Evolutionary conservation across 805 yeast species (phyloP), one percentile per base, ranked within the genome.

Genomic region (Candida sphagnicola): DNA sequence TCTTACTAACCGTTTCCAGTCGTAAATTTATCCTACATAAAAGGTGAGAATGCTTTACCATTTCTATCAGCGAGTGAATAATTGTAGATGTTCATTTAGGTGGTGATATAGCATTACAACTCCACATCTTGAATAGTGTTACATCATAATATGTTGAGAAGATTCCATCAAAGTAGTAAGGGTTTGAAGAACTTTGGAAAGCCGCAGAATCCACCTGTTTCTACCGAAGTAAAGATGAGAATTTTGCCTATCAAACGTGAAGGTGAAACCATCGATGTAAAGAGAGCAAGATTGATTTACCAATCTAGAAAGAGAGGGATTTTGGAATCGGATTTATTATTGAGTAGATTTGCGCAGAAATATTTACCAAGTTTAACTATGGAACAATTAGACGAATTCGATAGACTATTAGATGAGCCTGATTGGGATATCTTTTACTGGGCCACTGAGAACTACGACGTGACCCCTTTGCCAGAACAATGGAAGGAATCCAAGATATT

Each of bases 351-450:
- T 61, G 95, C 98, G 18, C 80, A 88, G 53, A 76, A 75, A 54
- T 77, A 85, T 54, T 67, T 93, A 46, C 61, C 72, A 28, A 54
- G 56, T 0, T 74, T 93, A 70, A 68, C 74, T 10, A 61, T 66
- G 43, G 82, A 72, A 39, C 84, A 88, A 62, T 67, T 93, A 38
- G 83, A 79, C 34, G 98, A 93, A 60, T 93, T 87, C 60, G 97
- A 91, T 55, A 57, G 72, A 41, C 63, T 93, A 41, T 72, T 93
- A 56, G 95, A 93, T 60, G 95, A 91, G 62, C 78, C 91, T n/a
- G 99, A 93, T 62, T 93, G 99, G 99, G 99, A 93, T 61, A 90
- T 93, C 44, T 93, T 87, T 62, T 93, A 93, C 67, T 91, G 99
- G 99, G 95, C 95, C 18, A 88, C 97, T 2, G 78, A 77, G 48